Base-by-base conservation (phyloP, 1,284 basidiomycete genomes). In the Agroathelia rolfsii region DNA sequence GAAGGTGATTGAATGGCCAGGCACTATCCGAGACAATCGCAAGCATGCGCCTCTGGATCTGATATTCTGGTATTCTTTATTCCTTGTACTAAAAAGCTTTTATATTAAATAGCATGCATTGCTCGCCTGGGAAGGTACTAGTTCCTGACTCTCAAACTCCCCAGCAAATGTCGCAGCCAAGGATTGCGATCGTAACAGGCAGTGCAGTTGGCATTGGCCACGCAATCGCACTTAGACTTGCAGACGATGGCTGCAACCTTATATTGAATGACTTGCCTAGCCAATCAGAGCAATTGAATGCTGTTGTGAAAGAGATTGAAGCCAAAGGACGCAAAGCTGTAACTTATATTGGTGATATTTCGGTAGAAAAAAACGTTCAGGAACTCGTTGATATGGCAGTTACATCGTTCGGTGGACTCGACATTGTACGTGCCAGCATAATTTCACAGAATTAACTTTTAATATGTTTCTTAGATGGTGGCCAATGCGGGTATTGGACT, bases 391-490 rank as follows among this genome's bases (percentile, higher is more conserved):
- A 43, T n/a, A 37, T 35, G 16, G 35, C 41, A 3, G 48, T 49
- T 3, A 35, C 40, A 23, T 27, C 33, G 21, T 36, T 49, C 9
- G 50, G 48, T 4, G 24, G 43, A n/a, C 36, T 46, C 8, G 44
- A 46, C 25, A 37, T 46, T 15, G 44, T 46, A 43, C 25, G 42
- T 47, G 19, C 40, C 39, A n/a, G 43, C 46, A n/a, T n/a, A n/a
- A 14, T 46, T 32, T 3, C 17, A 14, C 15, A 20, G 11, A 11
- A 19, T 7, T 23, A 24, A n/a, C 12, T 11, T 16, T 14, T 23
- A 7, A n/a, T n/a, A n/a, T n/a, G n/a, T n/a, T n/a, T n/a, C n/a
- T n/a, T 28, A 50, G 48, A 48, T 50, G 46, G 46, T 50, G 8
- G 47, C 49, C 3, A 50, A 50, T 30, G 49, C 49, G 2, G 47